phyloP scores from a whole-genome alignment of 2,329 filamentous ascomycete species.

The Paecilomyces formosus region DNA sequence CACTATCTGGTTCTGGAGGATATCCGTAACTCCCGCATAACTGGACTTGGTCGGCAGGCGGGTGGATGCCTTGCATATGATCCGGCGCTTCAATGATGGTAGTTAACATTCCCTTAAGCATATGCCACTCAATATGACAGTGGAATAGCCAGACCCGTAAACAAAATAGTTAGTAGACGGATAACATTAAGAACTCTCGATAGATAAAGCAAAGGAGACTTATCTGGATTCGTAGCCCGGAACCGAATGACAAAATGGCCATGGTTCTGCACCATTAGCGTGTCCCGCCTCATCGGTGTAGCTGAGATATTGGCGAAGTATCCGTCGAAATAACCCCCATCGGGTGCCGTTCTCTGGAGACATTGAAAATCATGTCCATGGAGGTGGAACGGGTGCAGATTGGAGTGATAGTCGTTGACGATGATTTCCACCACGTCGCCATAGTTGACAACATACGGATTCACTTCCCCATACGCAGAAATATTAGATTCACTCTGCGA shows the following conservation, averaged over 20 bases:
- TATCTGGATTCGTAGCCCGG: slow-evolving; percentile 27
- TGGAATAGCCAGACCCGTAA: slow-evolving; percentile 26
- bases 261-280: slow-evolving; percentile 24
- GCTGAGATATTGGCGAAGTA: slow-evolving; percentile 16
- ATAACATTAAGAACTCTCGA: neutral
- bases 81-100: slow-evolving; percentile 26
- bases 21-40: slow-evolving; percentile 15
- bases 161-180: neutral
- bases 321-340: slow-evolving; percentile 20
- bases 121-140: slow-evolving; percentile 31
- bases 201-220: neutral
- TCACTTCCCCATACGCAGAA: slow-evolving; percentile 59
- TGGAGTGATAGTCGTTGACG: slow-evolving; percentile 27
- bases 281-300: slow-evolving; percentile 24
- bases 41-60: slow-evolving; percentile 3
- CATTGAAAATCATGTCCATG: slow-evolving; percentile 48
- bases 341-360: slow-evolving; percentile 20
- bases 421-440: slow-evolving; percentile 39
- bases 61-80: slow-evolving; percentile 8
- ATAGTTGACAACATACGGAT: slow-evolving; percentile 60
- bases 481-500: slow-evolving; percentile 46
- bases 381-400: slow-evolving; percentile 43
- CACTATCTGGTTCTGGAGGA: neutral
- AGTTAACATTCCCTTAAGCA: slow-evolving; percentile 21
- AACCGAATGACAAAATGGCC: slow-evolving; percentile 26